Percentiles rank a stretch among this genome's conserved stretches.
Evolutionary conservation across 2,329 filamentous ascomycete genomes (phyloP).

Genomic region (Anisogramma anomala): DNA sequence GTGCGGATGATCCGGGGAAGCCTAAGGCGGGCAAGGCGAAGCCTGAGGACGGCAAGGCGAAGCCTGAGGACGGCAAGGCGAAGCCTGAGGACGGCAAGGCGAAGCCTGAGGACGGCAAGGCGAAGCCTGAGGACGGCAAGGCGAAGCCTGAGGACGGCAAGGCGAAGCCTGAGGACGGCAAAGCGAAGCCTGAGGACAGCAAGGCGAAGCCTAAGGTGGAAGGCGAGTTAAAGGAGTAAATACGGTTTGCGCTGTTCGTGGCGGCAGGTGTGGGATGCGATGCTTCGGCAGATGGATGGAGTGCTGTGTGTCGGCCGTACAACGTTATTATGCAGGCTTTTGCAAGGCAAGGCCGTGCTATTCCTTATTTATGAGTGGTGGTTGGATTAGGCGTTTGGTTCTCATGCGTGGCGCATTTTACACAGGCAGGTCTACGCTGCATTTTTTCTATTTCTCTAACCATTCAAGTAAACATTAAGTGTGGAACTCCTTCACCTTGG

Average conservation of each 20-base stretch:
- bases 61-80: constrained; percentile 21
- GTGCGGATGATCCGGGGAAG: constrained; percentile 48
- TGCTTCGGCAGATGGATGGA: constrained; percentile 21
- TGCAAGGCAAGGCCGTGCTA: neutral
- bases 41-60: constrained; percentile 23
- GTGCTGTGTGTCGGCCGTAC: too few relatives aligned
- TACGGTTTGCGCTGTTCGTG: neutral
- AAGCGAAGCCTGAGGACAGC: constrained; percentile 27
- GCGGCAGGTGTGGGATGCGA: constrained; percentile 14
- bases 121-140: constrained; percentile 24
- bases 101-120: too few relatives aligned
- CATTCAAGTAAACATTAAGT: too few relatives aligned
- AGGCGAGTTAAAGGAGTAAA: constrained; percentile 13
- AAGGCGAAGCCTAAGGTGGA: constrained; percentile 20
- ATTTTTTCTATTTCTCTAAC: too few relatives aligned
- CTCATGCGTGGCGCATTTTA: neutral
- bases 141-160: constrained; percentile 49
- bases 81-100: constrained; percentile 48
- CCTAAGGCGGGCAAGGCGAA: too few relatives aligned
- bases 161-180: too few relatives aligned
- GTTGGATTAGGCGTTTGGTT: neutral
- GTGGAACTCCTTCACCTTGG: too few relatives aligned
- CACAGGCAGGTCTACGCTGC: too few relatives aligned
- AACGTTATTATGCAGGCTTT: too few relatives aligned
- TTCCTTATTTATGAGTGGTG: neutral